Evolutionary conservation across 2,329 filamentous ascomycete genomes (phyloP).

Genomic region (Botrytis fabae): DNA sequence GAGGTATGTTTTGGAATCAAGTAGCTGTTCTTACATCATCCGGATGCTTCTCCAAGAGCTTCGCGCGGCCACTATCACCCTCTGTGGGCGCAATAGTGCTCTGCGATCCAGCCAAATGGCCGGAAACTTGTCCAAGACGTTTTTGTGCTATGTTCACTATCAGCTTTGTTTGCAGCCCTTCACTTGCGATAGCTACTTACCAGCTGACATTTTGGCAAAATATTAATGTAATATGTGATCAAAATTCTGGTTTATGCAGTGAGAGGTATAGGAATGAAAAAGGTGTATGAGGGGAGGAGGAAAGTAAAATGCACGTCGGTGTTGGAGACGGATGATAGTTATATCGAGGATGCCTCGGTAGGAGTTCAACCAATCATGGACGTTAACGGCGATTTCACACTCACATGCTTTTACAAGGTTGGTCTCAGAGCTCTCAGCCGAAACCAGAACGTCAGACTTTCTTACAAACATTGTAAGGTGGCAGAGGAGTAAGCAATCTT

Average conservation of each 20-base stretch:
- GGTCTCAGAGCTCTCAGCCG: conserved; percentile 12
- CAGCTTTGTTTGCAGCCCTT: conserved; percentile 28
- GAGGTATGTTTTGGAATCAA: neutral
- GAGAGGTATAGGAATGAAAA: neutral
- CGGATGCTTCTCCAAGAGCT: conserved; percentile 62
- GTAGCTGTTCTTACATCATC: conserved; percentile 57
- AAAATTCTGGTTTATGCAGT: neutral
- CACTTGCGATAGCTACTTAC: conserved; percentile 26
- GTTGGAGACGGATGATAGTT: neutral
- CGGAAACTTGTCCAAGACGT: conserved; percentile 54
- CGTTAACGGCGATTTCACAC: conserved; percentile 3
- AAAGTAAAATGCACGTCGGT: neutral
- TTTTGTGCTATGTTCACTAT: conserved; percentile 37
- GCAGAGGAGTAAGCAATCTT: neutral
- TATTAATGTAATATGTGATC: neutral
- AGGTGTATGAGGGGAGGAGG: neutral
- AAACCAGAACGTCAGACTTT: conserved; percentile 13
- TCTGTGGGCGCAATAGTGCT: conserved; percentile 32
- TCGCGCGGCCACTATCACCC: conserved; percentile 32
- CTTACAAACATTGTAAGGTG: neutral
- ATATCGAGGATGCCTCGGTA: conserved; percentile 22
- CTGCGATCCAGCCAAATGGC: conserved; percentile 55
- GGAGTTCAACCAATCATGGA: conserved; percentile 19
- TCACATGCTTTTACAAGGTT: conserved; percentile 22
- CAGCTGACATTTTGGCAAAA: conserved; percentile 33